Evolutionary conservation across 495 filamentous ascomycete species (phyloP).

Genomic region (Neurospora tetrasperma): DNA sequence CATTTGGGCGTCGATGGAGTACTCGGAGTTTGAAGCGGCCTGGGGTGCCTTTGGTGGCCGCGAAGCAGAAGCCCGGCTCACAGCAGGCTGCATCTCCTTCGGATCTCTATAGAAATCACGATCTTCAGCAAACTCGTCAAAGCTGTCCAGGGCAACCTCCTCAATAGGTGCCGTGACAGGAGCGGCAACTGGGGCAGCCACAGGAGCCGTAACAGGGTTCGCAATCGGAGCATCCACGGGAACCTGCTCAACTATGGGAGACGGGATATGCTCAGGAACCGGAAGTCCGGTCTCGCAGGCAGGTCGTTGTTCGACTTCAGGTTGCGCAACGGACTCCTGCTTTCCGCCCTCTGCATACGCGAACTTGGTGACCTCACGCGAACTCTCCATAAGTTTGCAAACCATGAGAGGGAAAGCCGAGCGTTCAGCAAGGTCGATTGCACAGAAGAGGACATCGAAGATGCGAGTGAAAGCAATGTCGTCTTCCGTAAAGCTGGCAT

Average conservation of each 20-base stretch:
- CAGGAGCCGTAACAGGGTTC: neutral
- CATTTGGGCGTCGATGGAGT: slow-evolving; percentile 24
- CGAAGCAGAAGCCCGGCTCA: neutral
- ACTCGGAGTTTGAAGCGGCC: slow-evolving; percentile 12
- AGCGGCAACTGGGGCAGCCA: neutral
- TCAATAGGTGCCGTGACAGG: neutral
- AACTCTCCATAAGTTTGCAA: slow-evolving; percentile 2
- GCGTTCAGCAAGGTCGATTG: slow-evolving; percentile 13
- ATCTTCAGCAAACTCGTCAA: slow-evolving; percentile 20
- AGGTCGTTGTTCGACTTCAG: neutral
- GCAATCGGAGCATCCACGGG: neutral
- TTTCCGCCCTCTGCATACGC: slow-evolving; percentile 17
- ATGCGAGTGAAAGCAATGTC: slow-evolving; percentile 14
- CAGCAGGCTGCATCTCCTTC: neutral
- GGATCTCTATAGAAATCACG: slow-evolving; percentile 12
- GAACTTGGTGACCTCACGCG: slow-evolving; percentile 10
- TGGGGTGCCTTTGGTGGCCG: neutral
- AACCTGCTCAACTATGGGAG: neutral
- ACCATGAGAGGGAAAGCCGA: slow-evolving; percentile 15
- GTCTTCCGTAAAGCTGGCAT: slow-evolving; percentile 8
- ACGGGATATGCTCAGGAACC: neutral
- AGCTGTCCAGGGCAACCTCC: slow-evolving; percentile 5
- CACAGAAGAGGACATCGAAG: slow-evolving; percentile 15
- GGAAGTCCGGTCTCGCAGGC: neutral
- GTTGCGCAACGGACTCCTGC: neutral